Evolutionary conservation across 139 green algal species (phyloP).

Genomic region (Chlorella sp.): DNA sequence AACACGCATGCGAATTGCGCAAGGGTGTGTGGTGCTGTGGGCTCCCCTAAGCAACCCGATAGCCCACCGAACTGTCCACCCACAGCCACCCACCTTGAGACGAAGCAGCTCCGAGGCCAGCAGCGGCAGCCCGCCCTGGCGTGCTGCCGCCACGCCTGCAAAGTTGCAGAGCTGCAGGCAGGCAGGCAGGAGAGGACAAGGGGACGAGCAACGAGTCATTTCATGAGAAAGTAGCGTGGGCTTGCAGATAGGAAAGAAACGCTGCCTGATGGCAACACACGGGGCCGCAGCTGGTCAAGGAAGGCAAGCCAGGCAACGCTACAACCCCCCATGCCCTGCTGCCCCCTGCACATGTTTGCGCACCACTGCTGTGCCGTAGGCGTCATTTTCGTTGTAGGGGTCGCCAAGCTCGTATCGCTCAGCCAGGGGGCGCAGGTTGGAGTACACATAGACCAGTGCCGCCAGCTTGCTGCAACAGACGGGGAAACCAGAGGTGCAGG

Average conservation of each 20-base stretch:
- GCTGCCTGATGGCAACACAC: no score
- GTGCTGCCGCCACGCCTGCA: background rate
- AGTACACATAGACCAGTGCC: background rate
- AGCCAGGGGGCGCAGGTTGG: background rate
- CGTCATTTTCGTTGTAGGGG: background rate
- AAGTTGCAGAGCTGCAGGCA: background rate
- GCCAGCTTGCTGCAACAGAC: conserved; percentile 4
- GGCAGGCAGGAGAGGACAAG: background rate
- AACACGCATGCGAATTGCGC: no score
- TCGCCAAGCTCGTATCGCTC: background rate
- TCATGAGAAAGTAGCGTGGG: no score
- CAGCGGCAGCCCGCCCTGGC: background rate
- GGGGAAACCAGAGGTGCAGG: background rate
- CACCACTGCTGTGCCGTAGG: background rate
- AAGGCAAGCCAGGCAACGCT: background rate
- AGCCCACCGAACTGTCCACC: no score
- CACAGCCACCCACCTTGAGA: background rate
- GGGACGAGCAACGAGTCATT: background rate
- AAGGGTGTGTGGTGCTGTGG: no score
- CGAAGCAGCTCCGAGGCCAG: background rate
- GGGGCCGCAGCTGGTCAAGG: no score
- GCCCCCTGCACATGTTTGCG: background rate
- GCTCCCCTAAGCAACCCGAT: no score
- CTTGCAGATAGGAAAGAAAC: no score
- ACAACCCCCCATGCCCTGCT: background rate